A percentile compares a stretch with the other conserved stretches of the same genome.
Conservation (phyloP, 495 filamentous ascomycete species). For the Hypoxylon lenormandii region DNA sequence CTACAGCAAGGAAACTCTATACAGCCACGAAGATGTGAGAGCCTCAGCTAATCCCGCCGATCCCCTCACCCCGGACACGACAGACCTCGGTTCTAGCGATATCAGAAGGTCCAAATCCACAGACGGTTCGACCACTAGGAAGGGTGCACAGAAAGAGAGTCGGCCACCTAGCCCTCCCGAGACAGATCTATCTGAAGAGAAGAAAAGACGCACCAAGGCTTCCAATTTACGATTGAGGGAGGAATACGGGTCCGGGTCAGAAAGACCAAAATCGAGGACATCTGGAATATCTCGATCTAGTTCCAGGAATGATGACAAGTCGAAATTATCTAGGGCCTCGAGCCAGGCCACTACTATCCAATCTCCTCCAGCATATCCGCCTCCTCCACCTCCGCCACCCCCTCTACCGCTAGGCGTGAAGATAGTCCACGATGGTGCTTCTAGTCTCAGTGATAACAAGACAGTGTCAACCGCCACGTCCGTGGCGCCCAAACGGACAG, state of each 20-base stretch:
- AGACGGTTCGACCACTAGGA: constrained; percentile 48
- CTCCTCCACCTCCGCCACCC: constrained; percentile 33
- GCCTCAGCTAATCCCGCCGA: constrained; percentile 56
- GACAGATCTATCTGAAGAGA: constrained; percentile 65
- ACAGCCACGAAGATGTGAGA: constrained; percentile 68
- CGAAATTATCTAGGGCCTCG: constrained; percentile 60
- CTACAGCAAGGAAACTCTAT: constrained; percentile 84
- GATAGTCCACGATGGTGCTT: constrained; percentile 55
- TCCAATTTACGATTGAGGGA: constrained; percentile 50
- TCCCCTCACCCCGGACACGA: constrained; percentile 81
- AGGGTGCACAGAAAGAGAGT: constrained; percentile 55
- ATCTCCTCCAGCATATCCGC: constrained; percentile 47
- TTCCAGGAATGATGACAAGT: constrained; percentile 59
- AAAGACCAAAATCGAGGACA: constrained; percentile 54
- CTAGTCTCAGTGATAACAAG: constrained; percentile 56
- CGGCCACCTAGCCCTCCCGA: constrained; percentile 68
- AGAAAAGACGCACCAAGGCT: constrained; percentile 54
- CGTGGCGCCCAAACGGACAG: constrained; percentile 70
- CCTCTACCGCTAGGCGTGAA: constrained; percentile 42
- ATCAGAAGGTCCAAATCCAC: constrained; percentile 57
- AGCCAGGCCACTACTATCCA: constrained; percentile 60
- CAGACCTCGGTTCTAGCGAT: constrained; percentile 73
- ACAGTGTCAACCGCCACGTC: constrained; percentile 67
- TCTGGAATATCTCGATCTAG: constrained; percentile 59
- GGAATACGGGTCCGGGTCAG: constrained; percentile 47